A percentile compares a stretch with the other conserved stretches of the same genome.
Evolutionary conservation across 164 flowering plant genomes (phyloP).

Genomic region (Tetrastigma voinierianum): DNA sequence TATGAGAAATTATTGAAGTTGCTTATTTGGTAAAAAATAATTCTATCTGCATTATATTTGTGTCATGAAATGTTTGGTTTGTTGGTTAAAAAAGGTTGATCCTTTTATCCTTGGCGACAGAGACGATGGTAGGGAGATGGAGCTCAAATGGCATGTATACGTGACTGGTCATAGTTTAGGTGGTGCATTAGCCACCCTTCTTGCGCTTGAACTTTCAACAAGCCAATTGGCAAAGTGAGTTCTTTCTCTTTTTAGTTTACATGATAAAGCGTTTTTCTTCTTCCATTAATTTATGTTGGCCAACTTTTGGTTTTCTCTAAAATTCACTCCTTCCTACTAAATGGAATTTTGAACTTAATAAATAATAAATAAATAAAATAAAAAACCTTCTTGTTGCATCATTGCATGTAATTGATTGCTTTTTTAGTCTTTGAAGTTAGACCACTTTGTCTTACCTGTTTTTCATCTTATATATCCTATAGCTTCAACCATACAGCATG

Average conservation of each 20-base stretch:
- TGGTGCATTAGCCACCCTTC: constrained; percentile 95
- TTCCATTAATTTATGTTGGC: not conserved
- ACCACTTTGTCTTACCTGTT: not conserved
- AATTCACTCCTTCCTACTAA: too few species aligned
- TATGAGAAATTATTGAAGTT: not conserved
- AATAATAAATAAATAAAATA: too few species aligned
- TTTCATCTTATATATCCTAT: not conserved
- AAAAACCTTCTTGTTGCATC: not conserved
- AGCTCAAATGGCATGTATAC: constrained; percentile 80
- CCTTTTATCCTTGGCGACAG: constrained; percentile 34
- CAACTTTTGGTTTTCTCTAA: too few species aligned
- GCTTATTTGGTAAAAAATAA: not conserved
- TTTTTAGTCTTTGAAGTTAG: not conserved
- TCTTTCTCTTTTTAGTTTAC: constrained; percentile 3
- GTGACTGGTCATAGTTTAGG: constrained; percentile 98
- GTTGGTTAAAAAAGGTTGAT: not conserved
- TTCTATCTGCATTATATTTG: not conserved
- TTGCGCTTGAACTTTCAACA: constrained; percentile 89
- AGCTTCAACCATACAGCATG: not conserved
- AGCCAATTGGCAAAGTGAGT: constrained; percentile 90
- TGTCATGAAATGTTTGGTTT: constrained; percentile 3
- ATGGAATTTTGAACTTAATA: too few species aligned
- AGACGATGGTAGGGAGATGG: constrained; percentile 44
- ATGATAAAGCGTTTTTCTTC: not conserved
- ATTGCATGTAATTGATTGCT: not conserved